Conservation (phyloP, 169 alveolate genomes). For the Plasmodium inui region DNA sequence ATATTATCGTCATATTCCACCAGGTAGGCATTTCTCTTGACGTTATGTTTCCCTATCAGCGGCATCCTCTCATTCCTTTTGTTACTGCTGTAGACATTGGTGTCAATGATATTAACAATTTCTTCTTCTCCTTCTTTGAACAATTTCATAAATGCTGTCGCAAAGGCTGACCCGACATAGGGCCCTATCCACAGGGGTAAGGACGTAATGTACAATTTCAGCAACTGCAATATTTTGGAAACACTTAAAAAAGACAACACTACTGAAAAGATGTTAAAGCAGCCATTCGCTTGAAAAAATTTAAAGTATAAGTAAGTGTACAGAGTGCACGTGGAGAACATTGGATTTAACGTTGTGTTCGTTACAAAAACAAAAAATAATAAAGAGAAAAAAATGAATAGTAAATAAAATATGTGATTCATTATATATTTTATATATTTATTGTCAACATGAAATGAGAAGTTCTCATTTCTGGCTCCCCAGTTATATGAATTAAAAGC, state of each 20-base stretch:
- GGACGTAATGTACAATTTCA: slow-evolving; percentile 38
- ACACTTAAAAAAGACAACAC: slow-evolving; percentile 56
- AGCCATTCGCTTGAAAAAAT: slow-evolving; percentile 23
- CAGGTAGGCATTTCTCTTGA: slow-evolving; percentile 45
- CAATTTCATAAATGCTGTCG: slow-evolving; percentile 21
- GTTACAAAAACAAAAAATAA: slow-evolving; percentile 72
- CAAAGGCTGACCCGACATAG: slow-evolving; percentile 58
- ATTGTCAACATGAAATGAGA: slow-evolving; percentile 27
- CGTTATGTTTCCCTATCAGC: slow-evolving; percentile 21
- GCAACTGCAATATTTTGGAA: slow-evolving; percentile 27
- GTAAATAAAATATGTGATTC: slow-evolving; percentile 66
- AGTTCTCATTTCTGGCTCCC: neutral
- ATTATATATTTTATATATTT: slow-evolving; percentile 62
- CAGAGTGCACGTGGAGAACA: slow-evolving; percentile 59
- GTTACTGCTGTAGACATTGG: slow-evolving; percentile 21
- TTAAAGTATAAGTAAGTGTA: slow-evolving; percentile 63
- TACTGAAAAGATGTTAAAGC: slow-evolving; percentile 16
- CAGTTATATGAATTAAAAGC: neutral
- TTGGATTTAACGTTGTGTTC: slow-evolving; percentile 64
- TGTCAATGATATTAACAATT: slow-evolving; percentile 46
- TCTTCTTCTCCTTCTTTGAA: slow-evolving; percentile 52
- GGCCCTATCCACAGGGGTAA: slow-evolving; percentile 73
- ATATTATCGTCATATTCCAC: slow-evolving; percentile 56
- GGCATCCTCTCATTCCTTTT: slow-evolving; percentile 45
- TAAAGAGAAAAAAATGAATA: slow-evolving; percentile 59